Evolutionary conservation across 441 rosid genomes (phyloP), one percentile per base, ranked within the genome.

Genomic region (Kokia cookei): DNA sequence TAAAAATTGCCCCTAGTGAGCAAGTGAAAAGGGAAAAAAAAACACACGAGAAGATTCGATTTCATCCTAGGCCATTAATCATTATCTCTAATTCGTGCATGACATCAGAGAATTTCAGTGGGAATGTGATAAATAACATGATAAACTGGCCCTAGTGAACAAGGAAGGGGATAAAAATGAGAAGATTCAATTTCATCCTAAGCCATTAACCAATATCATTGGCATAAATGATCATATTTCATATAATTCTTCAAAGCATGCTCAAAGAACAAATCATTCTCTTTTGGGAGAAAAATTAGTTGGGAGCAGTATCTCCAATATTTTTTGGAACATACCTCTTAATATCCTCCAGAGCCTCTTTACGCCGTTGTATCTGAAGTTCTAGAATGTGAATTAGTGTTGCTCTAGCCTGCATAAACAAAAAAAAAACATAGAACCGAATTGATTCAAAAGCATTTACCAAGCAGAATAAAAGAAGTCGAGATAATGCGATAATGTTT

Each of bases 281-380:
- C 42, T 48, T 27, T 15, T 1, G 13, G 32, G 32, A 42, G 62
- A 40, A 19, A 37, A 26, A 7, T 24, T 42, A 48, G 54, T 40
- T 51, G 62, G 29, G 24, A 68, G 55, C 13, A 40, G 62, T 51
- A 43, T 65, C 40, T 4, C 51, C 51, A n/a, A n/a, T 32, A 2
- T 59, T 15, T 55, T 69, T 29, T 17, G 60, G 22, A 67, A 64
- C 69, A 79, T 67, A 88, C 98, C 97, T 88, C 85, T 95, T 89
- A 76, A 95, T 88, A 82, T 95, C 98, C 75, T 95, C 97, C 74
- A 95, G 89, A 2, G 97, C 98, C 82, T 95, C 93, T 82, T 93
- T 91, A 17, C 96, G 86, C 5, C 83, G 90, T 72, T 90, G 88
- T 69, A 93, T 95, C 82, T 95, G 98, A 81, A 89, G 91, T 79